phyloP scores from a whole-genome alignment of 163 green algal genomes.

The Coccomyxa subellipsoidea region DNA sequence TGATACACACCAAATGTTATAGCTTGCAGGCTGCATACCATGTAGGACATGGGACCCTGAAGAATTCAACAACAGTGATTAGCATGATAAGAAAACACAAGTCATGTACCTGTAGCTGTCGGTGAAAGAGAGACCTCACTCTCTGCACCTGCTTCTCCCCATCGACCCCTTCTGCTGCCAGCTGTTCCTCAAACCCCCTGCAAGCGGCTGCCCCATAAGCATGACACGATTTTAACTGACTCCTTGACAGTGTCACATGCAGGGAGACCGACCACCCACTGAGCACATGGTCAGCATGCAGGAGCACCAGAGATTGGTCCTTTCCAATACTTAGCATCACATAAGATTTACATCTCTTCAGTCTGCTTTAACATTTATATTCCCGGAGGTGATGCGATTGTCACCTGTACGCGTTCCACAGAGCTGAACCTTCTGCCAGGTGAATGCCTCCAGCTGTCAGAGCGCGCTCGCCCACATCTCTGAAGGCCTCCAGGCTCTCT shows the following conservation, averaged over 20 bases:
- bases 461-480: slow-evolving; percentile 50
- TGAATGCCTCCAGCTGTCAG: slow-evolving; percentile 70
- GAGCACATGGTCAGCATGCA: no score
- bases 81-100: not conserved
- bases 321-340: no score
- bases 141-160: not conserved
- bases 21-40: not conserved
- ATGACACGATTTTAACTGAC: not conserved
- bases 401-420: slow-evolving; percentile 67
- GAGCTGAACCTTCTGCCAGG: slow-evolving; percentile 36
- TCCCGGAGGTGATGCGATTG: not conserved
- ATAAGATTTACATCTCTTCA: no score
- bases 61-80: not conserved
- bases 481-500: slow-evolving; percentile 40
- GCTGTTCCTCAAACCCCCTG: slow-evolving; percentile 23
- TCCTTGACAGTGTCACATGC: not conserved
- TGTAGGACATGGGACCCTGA: no score
- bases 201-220: slow-evolving; percentile 17
- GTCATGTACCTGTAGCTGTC: not conserved
- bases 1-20: slow-evolving; percentile 1
- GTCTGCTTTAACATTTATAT: no score
- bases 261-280: not conserved
- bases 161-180: not conserved
- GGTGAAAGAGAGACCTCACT: not conserved
- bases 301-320: no score